Percentiles rank a stretch among this genome's conserved stretches.
Evolutionary conservation across 495 filamentous ascomycete genomes (phyloP).

Genomic region (Astrocystis sublimbata): DNA sequence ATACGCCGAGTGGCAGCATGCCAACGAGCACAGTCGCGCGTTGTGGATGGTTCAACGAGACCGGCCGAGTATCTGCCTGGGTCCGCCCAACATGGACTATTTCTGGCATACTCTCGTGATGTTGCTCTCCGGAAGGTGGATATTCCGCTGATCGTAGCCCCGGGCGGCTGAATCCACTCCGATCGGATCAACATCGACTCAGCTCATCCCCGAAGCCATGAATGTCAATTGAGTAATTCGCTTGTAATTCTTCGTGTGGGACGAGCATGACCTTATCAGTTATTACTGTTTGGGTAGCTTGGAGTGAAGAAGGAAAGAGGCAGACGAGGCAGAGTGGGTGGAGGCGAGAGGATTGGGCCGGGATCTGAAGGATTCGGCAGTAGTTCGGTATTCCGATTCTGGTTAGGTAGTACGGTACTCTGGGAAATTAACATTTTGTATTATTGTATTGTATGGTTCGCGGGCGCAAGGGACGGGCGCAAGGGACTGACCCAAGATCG

Average conservation of each 20-base stretch:
- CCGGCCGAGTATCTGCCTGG: neutral
- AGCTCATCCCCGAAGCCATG: no score
- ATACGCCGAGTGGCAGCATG: slow-evolving; percentile 7
- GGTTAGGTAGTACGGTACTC: neutral
- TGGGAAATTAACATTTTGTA: neutral
- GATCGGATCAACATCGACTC: no score
- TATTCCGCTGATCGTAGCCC: neutral
- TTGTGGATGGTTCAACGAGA: slow-evolving; percentile 5
- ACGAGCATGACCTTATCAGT: no score
- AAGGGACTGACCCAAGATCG: neutral
- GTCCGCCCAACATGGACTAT: slow-evolving; percentile 10
- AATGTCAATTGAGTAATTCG: no score
- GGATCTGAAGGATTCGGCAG: slow-evolving; percentile 3
- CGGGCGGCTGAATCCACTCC: neutral
- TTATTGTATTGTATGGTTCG: neutral
- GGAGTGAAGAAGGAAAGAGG: no score
- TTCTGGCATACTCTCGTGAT: slow-evolving; percentile 8
- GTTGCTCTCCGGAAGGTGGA: neutral
- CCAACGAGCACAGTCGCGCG: slow-evolving; percentile 20
- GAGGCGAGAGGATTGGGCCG: neutral
- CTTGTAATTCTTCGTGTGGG: no score
- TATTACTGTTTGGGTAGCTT: no score
- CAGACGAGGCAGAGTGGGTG: no score
- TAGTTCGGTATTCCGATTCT: neutral
- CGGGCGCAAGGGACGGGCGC: neutral